A percentile compares a stretch with the other conserved stretches of the same genome.
Conservation (phyloP, 495 filamentous ascomycete genomes). For the Penicillium chermesinum region DNA sequence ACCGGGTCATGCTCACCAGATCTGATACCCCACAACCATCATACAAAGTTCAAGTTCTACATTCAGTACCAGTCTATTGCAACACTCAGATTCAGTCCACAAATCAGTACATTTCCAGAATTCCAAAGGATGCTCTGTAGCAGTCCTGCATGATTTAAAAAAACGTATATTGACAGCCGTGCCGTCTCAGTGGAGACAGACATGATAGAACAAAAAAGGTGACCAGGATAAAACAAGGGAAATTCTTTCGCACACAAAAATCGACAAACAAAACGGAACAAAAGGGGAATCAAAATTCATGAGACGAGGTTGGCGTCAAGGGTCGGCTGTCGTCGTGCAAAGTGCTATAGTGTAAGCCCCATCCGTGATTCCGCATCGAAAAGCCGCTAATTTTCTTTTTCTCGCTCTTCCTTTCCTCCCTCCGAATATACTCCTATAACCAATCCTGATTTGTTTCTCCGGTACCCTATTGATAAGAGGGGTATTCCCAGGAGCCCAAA, state of each 20-base stretch:
- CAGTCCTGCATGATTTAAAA: slow-evolving; percentile 14
- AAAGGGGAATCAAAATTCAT: slow-evolving; percentile 46
- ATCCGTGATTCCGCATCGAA: slow-evolving; percentile 8
- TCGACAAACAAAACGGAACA: slow-evolving; percentile 30
- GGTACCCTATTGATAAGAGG: too few species aligned
- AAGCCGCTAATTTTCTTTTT: not conserved
- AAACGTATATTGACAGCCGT: slow-evolving; percentile 29
- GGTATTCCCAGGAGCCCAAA: too few species aligned
- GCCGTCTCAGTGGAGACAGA: slow-evolving; percentile 20
- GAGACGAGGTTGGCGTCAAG: slow-evolving; percentile 42
- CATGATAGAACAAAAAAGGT: slow-evolving; percentile 18
- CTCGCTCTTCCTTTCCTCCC: slow-evolving; percentile 2
- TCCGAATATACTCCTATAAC: not conserved
- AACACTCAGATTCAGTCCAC: not conserved
- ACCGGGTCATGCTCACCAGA: too few species aligned
- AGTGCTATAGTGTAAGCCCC: slow-evolving; percentile 19
- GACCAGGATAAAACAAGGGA: slow-evolving; percentile 10
- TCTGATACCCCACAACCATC: too few species aligned
- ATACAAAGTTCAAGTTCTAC: too few species aligned
- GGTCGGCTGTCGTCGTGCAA: slow-evolving; percentile 32
- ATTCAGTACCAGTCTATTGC: too few species aligned
- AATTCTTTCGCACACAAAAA: slow-evolving; percentile 24
- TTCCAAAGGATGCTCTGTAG: slow-evolving; percentile 1
- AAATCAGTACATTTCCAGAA: not conserved
- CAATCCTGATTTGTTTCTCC: too few species aligned